Base-by-base conservation (phyloP, 1,284 basidiomycete species). In the Malassezia brasiliensis region DNA sequence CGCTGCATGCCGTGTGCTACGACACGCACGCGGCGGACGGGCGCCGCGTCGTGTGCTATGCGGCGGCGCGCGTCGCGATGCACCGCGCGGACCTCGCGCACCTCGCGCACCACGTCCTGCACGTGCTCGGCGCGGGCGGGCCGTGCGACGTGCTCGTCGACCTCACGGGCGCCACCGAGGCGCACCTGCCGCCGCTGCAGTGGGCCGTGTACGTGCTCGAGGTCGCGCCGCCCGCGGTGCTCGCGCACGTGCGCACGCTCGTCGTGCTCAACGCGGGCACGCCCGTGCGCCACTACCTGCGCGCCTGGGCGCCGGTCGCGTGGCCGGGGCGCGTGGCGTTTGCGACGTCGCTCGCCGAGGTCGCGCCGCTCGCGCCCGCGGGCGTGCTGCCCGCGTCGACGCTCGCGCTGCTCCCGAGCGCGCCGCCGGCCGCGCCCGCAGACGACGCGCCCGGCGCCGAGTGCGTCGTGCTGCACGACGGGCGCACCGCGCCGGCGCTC, bases 391-490 rank as follows among this genome's bases (percentile, higher is more conserved):
- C 20, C 17, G 7, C 20, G 9, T 17, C 38, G 19, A 25, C 38
- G 19, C 8, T 20, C 8, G 19, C 38, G 17, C n/a, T 25, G 20
- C 38, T 40, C 25, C 25, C 25, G 25, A 28, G 25, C 7, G 25
- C 25, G 25, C 25, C 25, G 38, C 19, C 6, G 3, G 38, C n/a
- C 9, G 3, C 42, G 15, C 15, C 7, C 36, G n/a, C 3, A 3
- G 36, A 3, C 32, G 32, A 37, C 36, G 36, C 8, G 35, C 25
- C 25, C 25, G 25, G 25, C 25, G 25, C 25, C n/a, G n/a, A n/a
- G n/a, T n/a, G n/a, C 44, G 19, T 52, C 20, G 15, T 7, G 14
- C 14, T 46, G 10, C 35, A 47, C 37, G 51, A 52, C n/a, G 44
- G 28, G 7, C 25, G 34, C 25, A 34, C 36, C 28, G 17, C 44